A percentile compares a stretch with the other conserved stretches of the same genome.
These are phyloP conservation scores for Fonsecaea multimorphosa DNA, from an alignment of 2,329 filamentous ascomycete genomes.

Conservation along the genomic window DNA sequence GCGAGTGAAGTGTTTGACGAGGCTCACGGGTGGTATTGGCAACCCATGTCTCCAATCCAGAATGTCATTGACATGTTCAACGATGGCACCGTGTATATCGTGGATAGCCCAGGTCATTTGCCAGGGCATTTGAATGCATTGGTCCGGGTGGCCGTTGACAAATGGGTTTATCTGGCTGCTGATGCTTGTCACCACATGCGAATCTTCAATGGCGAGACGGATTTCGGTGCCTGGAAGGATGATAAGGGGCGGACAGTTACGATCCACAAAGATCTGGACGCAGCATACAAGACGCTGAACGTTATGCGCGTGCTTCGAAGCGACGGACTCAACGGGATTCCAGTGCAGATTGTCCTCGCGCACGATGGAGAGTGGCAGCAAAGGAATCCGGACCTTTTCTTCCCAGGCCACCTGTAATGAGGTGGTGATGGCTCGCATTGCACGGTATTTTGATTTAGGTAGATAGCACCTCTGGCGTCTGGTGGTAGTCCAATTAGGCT, in stretches of 20 bases:
- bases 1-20: conserved; percentile 46
- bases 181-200: conserved; percentile 62
- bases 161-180: conserved; percentile 59
- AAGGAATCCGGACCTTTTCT: conserved; percentile 25
- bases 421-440: not conserved
- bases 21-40: conserved; percentile 46
- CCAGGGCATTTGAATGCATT: conserved; percentile 42
- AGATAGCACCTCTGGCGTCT: not conserved
- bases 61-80: conserved; percentile 51
- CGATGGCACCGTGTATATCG: conserved; percentile 40
- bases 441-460: not conserved
- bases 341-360: conserved; percentile 30
- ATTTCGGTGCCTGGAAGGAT: conserved; percentile 58
- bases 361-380: conserved; percentile 32
- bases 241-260: conserved; percentile 52
- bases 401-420: conserved; percentile 16
- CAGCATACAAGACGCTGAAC: conserved; percentile 52
- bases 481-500: not conserved
- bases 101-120: conserved; percentile 42
- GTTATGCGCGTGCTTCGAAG: conserved; percentile 42
- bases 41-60: conserved; percentile 51
- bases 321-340: conserved; percentile 17
- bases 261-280: conserved; percentile 57
- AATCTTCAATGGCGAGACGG: conserved; percentile 59
- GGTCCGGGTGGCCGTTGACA: conserved; percentile 41